Conservation (phyloP, 805 yeast genomes). For the Candida insectalens region DNA sequence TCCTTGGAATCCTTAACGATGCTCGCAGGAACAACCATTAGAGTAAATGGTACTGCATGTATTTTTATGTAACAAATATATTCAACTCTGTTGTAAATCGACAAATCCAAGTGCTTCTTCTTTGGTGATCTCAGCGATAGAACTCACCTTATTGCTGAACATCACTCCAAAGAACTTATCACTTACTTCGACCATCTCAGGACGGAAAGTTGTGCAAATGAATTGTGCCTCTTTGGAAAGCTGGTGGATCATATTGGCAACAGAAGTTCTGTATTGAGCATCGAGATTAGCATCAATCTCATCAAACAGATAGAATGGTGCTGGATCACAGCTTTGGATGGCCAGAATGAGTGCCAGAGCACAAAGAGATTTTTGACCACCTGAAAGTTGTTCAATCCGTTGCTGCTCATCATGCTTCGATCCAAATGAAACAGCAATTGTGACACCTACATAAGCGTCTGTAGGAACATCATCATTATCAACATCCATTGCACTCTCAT, state of each 20-base stretch:
- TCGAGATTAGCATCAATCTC: conserved; percentile 96
- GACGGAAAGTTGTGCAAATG: conserved; percentile 92
- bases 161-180: conserved; percentile 82
- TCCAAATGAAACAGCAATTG: conserved; percentile 84
- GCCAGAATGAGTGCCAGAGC: conserved; percentile 92
- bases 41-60: too few relatives aligned
- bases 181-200: conserved; percentile 84
- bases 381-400: conserved; percentile 83
- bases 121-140: conserved; percentile 58
- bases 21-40: too few relatives aligned
- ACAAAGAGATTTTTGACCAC: conserved; percentile 96
- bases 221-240: conserved; percentile 73
- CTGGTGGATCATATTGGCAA: conserved; percentile 63
- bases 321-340: conserved; percentile 91
- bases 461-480: conserved; percentile 13
- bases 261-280: conserved; percentile 81
- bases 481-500: conserved; percentile 13
- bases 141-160: conserved; percentile 73
- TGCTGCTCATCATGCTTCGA: conserved; percentile 79
- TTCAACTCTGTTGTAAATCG: too few relatives aligned
- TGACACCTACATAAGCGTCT: conserved; percentile 56
- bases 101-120: conserved; percentile 78
- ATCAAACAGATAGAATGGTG: conserved; percentile 92
- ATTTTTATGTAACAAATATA: too few relatives aligned
- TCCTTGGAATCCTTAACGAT: conserved; percentile 39